Conservation (phyloP, 139 green algal genomes). For the Closterium sp. region DNA sequence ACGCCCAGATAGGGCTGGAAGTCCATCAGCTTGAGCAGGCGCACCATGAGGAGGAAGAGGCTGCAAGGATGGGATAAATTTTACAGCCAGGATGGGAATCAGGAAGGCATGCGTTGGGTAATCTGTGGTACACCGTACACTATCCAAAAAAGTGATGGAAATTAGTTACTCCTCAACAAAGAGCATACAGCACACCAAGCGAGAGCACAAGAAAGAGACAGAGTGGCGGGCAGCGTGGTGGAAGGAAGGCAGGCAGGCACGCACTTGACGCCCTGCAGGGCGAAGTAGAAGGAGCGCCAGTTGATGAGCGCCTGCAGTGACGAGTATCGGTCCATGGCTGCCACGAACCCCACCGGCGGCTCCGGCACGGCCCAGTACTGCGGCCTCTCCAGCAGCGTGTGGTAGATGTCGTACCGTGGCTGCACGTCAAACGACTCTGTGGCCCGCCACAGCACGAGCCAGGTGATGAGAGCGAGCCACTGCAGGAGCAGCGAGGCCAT, state of each 20-base stretch:
- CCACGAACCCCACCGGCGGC: background rate
- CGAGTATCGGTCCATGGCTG: background rate
- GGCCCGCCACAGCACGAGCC: background rate
- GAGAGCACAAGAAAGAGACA: no score
- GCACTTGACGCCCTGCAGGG: conserved; percentile 30
- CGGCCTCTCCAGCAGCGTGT: background rate
- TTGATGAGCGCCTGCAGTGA: conserved; percentile 11
- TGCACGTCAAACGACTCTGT: background rate
- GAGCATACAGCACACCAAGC: no score
- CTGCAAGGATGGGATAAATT: background rate
- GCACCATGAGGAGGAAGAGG: background rate
- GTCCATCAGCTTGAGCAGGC: background rate
- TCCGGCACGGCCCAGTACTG: background rate
- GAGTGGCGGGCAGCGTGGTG: no score
- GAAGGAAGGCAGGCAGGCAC: no score
- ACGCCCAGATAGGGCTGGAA: background rate
- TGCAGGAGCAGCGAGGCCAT: conserved; percentile 70
- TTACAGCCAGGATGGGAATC: background rate
- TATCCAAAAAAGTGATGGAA: background rate
- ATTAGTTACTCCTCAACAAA: no score
- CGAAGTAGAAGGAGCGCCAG: conserved; percentile 16
- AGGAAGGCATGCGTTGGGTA: background rate
- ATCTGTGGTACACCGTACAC: background rate
- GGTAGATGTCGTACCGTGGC: conserved; percentile 23
- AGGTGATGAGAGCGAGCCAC: conserved; percentile 59